Conservation (phyloP, 169 alveolate genomes). For the Cryptosporidium canis region DNA sequence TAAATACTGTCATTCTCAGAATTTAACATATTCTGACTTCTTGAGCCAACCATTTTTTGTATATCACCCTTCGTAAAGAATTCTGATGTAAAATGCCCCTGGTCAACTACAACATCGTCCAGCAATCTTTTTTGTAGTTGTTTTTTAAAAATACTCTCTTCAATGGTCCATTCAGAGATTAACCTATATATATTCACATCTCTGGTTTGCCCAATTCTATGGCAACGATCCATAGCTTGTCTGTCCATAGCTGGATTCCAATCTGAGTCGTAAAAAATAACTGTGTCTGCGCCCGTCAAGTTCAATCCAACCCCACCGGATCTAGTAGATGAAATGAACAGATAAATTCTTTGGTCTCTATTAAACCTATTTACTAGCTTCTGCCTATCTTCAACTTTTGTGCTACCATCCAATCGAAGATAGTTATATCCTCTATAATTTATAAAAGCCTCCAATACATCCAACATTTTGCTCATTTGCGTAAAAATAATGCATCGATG, state of each 20-base stretch:
- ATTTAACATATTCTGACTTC: slow-evolving; percentile 56
- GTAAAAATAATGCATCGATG: slow-evolving; percentile 95
- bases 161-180: slow-evolving; percentile 95
- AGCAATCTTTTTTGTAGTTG: slow-evolving; percentile 95
- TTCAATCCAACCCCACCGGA: slow-evolving; percentile 99
- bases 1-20: slow-evolving; percentile 74
- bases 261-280: slow-evolving; percentile 98
- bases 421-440: slow-evolving; percentile 94
- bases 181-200: slow-evolving; percentile 96
- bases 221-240: slow-evolving; percentile 99
- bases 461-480: slow-evolving; percentile 97
- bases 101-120: slow-evolving; percentile 96
- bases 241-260: slow-evolving; percentile 99
- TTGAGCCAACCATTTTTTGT: slow-evolving; percentile 66
- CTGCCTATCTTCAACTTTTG: slow-evolving; percentile 96
- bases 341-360: slow-evolving; percentile 91
- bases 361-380: slow-evolving; percentile 94
- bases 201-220: slow-evolving; percentile 97
- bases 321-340: slow-evolving; percentile 97
- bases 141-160: slow-evolving; percentile 96
- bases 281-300: slow-evolving; percentile 98
- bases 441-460: slow-evolving; percentile 94
- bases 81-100: slow-evolving; percentile 89
- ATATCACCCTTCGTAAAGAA: slow-evolving; percentile 48
- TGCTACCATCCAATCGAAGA: slow-evolving; percentile 97